Evolutionary conservation across 2,329 filamentous ascomycete genomes (phyloP).

Genomic region (Parastagonospora avenae): DNA sequence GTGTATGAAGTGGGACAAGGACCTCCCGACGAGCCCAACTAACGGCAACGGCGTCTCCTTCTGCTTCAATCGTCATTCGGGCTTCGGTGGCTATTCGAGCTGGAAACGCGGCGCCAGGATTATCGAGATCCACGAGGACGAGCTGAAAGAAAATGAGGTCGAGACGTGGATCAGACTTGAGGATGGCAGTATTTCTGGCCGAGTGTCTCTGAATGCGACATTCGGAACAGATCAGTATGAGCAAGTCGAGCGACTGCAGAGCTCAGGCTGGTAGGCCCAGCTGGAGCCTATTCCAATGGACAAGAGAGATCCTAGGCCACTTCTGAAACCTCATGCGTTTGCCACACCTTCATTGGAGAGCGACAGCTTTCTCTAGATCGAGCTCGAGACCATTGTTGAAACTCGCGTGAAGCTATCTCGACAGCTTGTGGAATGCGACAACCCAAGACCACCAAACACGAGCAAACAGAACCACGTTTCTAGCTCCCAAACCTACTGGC

Average conservation of each 20-base stretch:
- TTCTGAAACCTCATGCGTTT: neutral
- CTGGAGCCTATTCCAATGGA: neutral
- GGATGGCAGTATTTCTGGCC: constrained; percentile 57
- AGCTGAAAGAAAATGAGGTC: constrained; percentile 49
- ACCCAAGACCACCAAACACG: too few relatives aligned
- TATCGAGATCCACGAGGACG: constrained; percentile 55
- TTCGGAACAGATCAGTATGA: constrained; percentile 64
- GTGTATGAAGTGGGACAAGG: constrained; percentile 49
- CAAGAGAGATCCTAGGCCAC: too few relatives aligned
- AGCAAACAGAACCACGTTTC: too few relatives aligned
- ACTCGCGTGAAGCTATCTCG: too few relatives aligned
- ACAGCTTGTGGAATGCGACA: too few relatives aligned
- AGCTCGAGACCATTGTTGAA: too few relatives aligned
- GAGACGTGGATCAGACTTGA: constrained; percentile 69
- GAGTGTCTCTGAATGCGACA: constrained; percentile 63
- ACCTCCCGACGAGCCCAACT: constrained; percentile 36
- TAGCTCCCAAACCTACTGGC: too few relatives aligned
- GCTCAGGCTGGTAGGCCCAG: constrained; percentile 9
- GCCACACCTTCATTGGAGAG: neutral
- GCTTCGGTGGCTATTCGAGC: constrained; percentile 71
- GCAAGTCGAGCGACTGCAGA: constrained; percentile 8
- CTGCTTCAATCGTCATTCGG: constrained; percentile 69
- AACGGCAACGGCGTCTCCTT: constrained; percentile 53
- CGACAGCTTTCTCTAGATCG: too few relatives aligned
- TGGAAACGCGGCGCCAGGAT: constrained; percentile 67